Evolutionary conservation across 768 basidiomycete species (phyloP).

Genomic region (Coprinopsis sp.): DNA sequence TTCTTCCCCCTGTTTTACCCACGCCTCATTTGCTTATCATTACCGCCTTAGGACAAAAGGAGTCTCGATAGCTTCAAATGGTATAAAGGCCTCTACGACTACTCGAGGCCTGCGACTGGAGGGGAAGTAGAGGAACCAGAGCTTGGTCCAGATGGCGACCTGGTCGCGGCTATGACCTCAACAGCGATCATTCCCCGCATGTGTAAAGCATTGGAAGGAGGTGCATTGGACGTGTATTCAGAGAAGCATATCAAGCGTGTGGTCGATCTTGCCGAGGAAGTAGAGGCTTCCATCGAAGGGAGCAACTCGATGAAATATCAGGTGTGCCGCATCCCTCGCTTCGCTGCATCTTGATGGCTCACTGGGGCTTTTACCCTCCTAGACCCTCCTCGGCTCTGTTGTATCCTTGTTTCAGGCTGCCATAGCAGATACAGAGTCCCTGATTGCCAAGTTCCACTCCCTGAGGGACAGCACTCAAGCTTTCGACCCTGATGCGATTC

Average conservation of each 20-base stretch:
- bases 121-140: conserved; percentile 45
- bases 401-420: conserved; percentile 49
- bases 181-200: conserved; percentile 75
- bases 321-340: conserved; percentile 28
- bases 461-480: conserved; percentile 28
- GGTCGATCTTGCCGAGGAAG: conserved; percentile 74
- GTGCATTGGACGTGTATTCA: conserved; percentile 82
- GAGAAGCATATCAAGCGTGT: conserved; percentile 52
- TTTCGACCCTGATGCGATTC: conserved; percentile 75
- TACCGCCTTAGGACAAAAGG: conserved; percentile 35
- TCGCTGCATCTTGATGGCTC: background rate
- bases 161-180: conserved; percentile 85
- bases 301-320: conserved; percentile 56
- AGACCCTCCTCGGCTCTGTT: conserved; percentile 59
- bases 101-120: conserved; percentile 52
- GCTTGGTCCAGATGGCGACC: conserved; percentile 78
- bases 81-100: conserved; percentile 75
- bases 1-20: background rate
- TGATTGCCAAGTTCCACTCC: conserved; percentile 47
- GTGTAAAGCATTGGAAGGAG: conserved; percentile 68
- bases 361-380: conserved; percentile 3
- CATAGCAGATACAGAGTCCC: conserved; percentile 44
- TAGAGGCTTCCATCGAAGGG: conserved; percentile 68
- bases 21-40: background rate
- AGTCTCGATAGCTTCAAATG: conserved; percentile 79